phyloP scores from a whole-genome alignment of 495 filamentous ascomycete genomes.

The Xylaria scruposa region DNA sequence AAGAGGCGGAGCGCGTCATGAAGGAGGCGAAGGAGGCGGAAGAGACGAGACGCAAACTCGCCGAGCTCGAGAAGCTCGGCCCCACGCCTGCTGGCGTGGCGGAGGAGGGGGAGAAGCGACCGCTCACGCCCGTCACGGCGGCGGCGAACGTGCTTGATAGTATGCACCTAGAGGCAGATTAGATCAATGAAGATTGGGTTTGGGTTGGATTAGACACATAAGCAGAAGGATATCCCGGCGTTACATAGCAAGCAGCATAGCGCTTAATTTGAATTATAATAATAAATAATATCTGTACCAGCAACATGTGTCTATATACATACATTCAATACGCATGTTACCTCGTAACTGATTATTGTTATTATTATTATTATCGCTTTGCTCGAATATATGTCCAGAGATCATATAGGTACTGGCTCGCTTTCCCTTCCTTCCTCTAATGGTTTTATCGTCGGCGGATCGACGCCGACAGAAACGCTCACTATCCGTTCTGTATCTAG shows the following conservation, averaged over 20 bases:
- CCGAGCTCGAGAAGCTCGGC: constrained; percentile 44
- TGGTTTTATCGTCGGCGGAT: neutral
- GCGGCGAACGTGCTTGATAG: constrained; percentile 33
- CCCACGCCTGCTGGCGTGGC: constrained; percentile 33
- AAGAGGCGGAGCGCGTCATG: constrained; percentile 58
- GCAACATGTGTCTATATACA: neutral
- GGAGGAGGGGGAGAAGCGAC: constrained; percentile 27
- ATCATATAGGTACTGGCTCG: neutral
- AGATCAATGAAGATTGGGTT: too few relatives aligned
- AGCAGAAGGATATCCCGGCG: constrained; percentile 8
- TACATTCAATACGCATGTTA: too few relatives aligned
- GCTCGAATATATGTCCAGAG: neutral
- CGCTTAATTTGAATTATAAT: neutral
- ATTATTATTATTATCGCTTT: neutral
- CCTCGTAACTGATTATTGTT: neutral
- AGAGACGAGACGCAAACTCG: constrained; percentile 45
- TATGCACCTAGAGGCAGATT: constrained; percentile 26
- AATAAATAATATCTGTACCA: neutral
- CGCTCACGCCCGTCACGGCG: constrained; percentile 36
- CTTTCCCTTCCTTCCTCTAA: constrained; percentile 8
- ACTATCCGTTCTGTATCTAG: neutral
- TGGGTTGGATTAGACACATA: constrained; percentile 1
- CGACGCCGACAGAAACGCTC: neutral
- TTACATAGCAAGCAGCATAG: neutral
- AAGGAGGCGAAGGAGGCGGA: constrained; percentile 41